Conservation (phyloP, 164 flowering plant species). For the Piper longum region DNA sequence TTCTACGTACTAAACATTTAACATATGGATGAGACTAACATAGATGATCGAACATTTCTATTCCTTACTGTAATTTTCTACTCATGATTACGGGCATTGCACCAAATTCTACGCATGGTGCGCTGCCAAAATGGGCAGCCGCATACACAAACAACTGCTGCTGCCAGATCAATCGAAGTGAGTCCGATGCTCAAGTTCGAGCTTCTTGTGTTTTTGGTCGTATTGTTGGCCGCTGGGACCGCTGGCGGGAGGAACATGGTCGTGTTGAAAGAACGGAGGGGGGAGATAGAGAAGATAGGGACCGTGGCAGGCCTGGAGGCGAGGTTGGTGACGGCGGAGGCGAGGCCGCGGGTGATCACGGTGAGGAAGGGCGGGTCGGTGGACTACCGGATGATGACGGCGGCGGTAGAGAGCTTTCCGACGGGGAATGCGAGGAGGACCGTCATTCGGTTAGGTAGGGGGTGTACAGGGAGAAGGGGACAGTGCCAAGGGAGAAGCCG, state of each 20-base stretch:
- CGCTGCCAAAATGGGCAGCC: no score
- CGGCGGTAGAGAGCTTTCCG: slow-evolving; percentile 26
- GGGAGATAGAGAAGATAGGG: neutral
- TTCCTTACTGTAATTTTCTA: no score
- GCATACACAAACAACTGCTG: no score
- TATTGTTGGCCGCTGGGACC: no score
- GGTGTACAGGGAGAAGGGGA: slow-evolving; percentile 22
- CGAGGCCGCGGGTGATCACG: slow-evolving; percentile 7
- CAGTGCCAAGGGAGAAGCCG: slow-evolving; percentile 12
- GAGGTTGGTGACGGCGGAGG: slow-evolving; percentile 9
- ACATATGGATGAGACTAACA: no score
- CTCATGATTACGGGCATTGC: no score
- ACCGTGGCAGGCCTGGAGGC: neutral
- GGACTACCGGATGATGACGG: slow-evolving; percentile 23
- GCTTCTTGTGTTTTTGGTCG: no score
- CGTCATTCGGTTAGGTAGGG: slow-evolving; percentile 22
- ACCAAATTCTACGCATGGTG: no score
- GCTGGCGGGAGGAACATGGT: neutral
- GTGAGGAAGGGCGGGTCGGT: slow-evolving; percentile 21
- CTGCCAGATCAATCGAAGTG: no score
- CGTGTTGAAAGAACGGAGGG: neutral
- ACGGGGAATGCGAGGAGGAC: slow-evolving; percentile 11
- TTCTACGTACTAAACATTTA: no score
- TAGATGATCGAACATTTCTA: no score
- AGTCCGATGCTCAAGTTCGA: no score